phyloP scores from a whole-genome alignment of 192 early-diverging fungal species.

The Backusella mclennaniae region DNA sequence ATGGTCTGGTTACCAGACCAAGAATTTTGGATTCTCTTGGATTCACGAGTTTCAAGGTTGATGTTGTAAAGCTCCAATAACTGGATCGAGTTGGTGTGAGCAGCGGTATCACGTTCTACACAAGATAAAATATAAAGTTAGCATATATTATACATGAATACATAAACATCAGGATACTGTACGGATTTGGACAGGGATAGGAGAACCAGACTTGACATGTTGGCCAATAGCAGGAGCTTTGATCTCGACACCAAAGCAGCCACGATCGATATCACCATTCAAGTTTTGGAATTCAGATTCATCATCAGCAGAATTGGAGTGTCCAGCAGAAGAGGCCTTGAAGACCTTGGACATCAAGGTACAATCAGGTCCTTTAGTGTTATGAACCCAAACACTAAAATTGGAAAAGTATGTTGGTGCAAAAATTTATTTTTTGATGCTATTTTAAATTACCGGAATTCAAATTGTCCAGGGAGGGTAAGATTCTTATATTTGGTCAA shows the following conservation, averaged over 20 bases:
- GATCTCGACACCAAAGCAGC: conserved; percentile 34
- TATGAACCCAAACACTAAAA: conserved; percentile 31
- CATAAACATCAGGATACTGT: background rate
- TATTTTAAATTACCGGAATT: conserved; percentile 29
- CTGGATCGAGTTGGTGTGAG: conserved; percentile 25
- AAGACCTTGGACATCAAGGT: conserved; percentile 39
- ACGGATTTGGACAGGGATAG: conserved; percentile 21
- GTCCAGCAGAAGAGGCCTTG: conserved; percentile 15
- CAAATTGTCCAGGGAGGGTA: conserved; percentile 36
- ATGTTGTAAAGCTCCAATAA: conserved; percentile 22
- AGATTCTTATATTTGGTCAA: conserved; percentile 29
- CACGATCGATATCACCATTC: conserved; percentile 29
- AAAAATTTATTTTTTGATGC: background rate
- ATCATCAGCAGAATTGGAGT: conserved; percentile 27
- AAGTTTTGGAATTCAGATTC: conserved; percentile 8
- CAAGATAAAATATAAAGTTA: background rate
- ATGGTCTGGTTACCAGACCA: conserved; percentile 30
- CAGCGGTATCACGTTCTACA: conserved; percentile 34
- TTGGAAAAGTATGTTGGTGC: background rate
- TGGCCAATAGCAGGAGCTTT: conserved; percentile 12
- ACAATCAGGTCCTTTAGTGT: conserved; percentile 31
- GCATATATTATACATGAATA: background rate
- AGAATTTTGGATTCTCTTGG: conserved; percentile 19
- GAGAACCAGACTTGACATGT: background rate
- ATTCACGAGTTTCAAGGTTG: conserved; percentile 20